phyloP scores from a whole-genome alignment of 768 basidiomycete genomes.

The Xerocomellus intermedius region DNA sequence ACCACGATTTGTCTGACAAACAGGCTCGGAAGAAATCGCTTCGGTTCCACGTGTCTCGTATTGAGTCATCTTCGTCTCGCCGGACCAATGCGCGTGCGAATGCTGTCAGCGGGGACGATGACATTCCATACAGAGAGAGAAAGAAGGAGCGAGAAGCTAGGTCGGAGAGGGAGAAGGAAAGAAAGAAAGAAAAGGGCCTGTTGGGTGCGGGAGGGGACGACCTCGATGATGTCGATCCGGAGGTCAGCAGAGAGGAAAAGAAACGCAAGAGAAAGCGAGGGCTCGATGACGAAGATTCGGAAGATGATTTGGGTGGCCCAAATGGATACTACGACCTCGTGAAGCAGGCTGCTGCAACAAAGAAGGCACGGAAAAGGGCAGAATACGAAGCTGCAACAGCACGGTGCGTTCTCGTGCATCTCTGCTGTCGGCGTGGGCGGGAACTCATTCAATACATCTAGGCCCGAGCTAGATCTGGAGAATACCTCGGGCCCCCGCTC shows the following conservation, averaged over 20 bases:
- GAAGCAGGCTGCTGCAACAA: slow-evolving; percentile 65
- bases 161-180: slow-evolving; percentile 45
- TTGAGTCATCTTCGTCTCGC: slow-evolving; percentile 76
- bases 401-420: slow-evolving; percentile 43
- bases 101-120: slow-evolving; percentile 88
- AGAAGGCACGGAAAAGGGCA: slow-evolving; percentile 76
- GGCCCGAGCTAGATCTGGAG: slow-evolving; percentile 36
- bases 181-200: slow-evolving; percentile 31
- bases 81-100: slow-evolving; percentile 70
- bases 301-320: slow-evolving; percentile 45
- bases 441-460: slow-evolving; percentile 12
- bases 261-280: slow-evolving; percentile 40
- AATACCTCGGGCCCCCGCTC: slow-evolving; percentile 74
- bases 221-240: slow-evolving; percentile 57
- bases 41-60: slow-evolving; percentile 91
- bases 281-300: slow-evolving; percentile 40
- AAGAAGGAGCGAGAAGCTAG: slow-evolving; percentile 60
- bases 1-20: slow-evolving; percentile 82
- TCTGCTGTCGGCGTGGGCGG: slow-evolving; percentile 7
- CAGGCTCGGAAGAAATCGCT: slow-evolving; percentile 76
- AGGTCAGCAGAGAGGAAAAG: slow-evolving; percentile 31
- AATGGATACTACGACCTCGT: slow-evolving; percentile 93
- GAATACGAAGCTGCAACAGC: slow-evolving; percentile 70
- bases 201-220: slow-evolving; percentile 61
- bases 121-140: slow-evolving; percentile 84